Conservation (phyloP, 257 asterid species). For the Nicotiana benthamiana region DNA sequence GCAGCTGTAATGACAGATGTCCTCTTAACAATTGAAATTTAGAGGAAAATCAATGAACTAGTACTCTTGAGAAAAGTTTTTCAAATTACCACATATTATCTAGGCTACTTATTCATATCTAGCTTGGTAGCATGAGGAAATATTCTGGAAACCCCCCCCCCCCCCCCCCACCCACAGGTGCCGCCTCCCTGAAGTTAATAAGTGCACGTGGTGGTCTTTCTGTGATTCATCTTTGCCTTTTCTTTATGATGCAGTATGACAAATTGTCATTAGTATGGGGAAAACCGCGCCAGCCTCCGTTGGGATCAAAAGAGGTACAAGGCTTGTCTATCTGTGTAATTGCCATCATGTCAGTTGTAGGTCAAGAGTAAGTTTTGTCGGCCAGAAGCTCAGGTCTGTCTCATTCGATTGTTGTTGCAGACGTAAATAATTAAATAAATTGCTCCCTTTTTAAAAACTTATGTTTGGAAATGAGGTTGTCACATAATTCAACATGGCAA, state of each 20-base stretch:
- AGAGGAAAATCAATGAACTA: neutral
- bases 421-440: neutral
- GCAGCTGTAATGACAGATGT: neutral
- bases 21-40: neutral
- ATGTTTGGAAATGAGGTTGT: neutral
- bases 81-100: neutral
- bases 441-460: neutral
- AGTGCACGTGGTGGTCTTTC: neutral
- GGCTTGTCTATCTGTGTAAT: neutral
- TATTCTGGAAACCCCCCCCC: neutral
- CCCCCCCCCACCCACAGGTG: neutral
- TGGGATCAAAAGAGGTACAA: slow-evolving; percentile 75
- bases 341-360: neutral
- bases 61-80: neutral
- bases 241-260: slow-evolving; percentile 53
- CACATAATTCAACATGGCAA: neutral
- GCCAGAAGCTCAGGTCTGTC: neutral
- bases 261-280: slow-evolving; percentile 88
- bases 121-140: neutral
- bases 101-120: neutral
- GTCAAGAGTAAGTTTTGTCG: neutral
- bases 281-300: slow-evolving; percentile 91
- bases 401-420: neutral
- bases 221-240: slow-evolving; percentile 3
- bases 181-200: neutral